Base-by-base conservation (phyloP, 768 basidiomycete genomes). In the Pleurotus citrinopileatus region DNA sequence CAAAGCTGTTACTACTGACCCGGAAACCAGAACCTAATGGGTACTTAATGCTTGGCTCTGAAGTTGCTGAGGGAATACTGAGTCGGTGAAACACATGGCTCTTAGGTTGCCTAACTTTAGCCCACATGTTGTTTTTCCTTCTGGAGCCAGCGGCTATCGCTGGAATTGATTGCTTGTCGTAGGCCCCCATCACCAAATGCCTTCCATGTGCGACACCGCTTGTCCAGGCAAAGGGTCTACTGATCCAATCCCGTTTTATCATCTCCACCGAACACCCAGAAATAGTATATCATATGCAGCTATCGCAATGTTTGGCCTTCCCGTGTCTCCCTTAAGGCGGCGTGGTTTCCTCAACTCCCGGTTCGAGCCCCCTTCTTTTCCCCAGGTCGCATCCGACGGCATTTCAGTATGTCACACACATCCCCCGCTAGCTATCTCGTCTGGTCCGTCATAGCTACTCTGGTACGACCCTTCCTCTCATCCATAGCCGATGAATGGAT, bases 381-480 rank as follows among this genome's bases (percentile, higher is more conserved):
- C 27, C 32, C 48, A 25, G 48, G 22, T 37, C 48, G 28, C 57
- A 37, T 53, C 52, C 23, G 55, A 48, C 54, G 59, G 58, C 59
- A 56, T 55, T 55, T 51, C 34, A 48, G 56, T 38, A 88, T 88
- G 87, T 78, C 82, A 3, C 86, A 87, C 63, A 70, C 76, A 2
- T 81, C 83, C 1, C 84, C 87, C 3, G 72, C 81, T 0, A 80
- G 74, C 25, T 79, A 75, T 61, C 73, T 90, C 29, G 72, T 86
- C 9, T 91, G 89, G 88, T 65, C 84, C 1, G 59, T 83, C 19
- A 61, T 89, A 37, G 72, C 77, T 6, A 55, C 57, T 28, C 54
- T 82, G 69, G 87, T 89, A 57, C 20, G 80, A 72, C 26, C 29
- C n/a, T n/a, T n/a, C 32, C n/a, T 40, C 26, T 15, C 20, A 4